Conservation (phyloP, 2,329 filamentous ascomycete species). For the Ploettnerulaceae sp. region DNA sequence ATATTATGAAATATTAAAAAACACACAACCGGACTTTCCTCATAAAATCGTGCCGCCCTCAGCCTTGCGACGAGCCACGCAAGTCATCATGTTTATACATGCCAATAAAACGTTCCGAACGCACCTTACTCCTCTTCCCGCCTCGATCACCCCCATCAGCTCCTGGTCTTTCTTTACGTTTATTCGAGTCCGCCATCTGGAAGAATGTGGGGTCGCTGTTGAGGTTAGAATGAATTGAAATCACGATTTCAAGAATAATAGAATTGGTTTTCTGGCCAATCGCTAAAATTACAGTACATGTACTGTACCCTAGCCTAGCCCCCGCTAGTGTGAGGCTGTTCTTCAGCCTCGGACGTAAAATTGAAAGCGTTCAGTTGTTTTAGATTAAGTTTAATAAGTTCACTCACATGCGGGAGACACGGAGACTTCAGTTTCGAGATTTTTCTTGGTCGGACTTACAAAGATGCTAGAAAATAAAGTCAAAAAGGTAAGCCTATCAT, state of each 20-base stretch:
- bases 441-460: too few species aligned
- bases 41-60: too few species aligned
- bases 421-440: too few species aligned
- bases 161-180: conserved; percentile 22
- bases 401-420: too few species aligned
- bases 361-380: too few species aligned
- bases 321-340: conserved; percentile 1
- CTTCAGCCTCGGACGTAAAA: background rate
- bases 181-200: conserved; percentile 27
- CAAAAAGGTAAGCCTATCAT: too few species aligned
- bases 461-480: too few species aligned
- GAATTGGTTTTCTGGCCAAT: conserved; percentile 8
- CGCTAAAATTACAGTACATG: background rate
- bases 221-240: background rate
- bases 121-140: conserved; percentile 29
- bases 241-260: background rate
- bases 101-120: conserved; percentile 2
- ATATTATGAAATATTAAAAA: too few species aligned
- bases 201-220: background rate
- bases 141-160: conserved; percentile 18
- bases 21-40: too few species aligned
- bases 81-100: background rate
- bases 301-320: too few species aligned
- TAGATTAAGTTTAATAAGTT: too few species aligned
- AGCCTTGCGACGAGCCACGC: too few species aligned